A percentile compares a stretch with the other conserved stretches of the same genome.
These are phyloP conservation scores for Pichia sp. DNA, from an alignment of 1,139 yeast species.

Conservation along the genomic window DNA sequence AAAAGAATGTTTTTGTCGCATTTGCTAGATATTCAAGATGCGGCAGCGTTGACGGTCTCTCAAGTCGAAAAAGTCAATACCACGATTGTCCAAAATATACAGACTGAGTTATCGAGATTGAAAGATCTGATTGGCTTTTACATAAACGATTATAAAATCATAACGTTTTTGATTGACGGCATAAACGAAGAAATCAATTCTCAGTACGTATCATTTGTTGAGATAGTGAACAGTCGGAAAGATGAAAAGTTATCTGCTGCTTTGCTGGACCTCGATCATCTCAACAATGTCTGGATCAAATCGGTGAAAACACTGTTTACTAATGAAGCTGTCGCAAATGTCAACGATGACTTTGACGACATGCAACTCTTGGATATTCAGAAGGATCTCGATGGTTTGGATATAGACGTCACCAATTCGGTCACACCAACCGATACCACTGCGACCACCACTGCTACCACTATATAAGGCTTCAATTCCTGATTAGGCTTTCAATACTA, in stretches of 20 bases:
- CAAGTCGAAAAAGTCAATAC: constrained; percentile 11
- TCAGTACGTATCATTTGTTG: constrained; percentile 38
- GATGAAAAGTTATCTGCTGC: not conserved
- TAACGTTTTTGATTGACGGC: constrained; percentile 47
- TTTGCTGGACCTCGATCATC: constrained; percentile 50
- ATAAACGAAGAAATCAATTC: constrained; percentile 47
- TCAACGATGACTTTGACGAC: constrained; percentile 8
- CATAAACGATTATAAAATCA: constrained; percentile 33
- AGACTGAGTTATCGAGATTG: constrained; percentile 46
- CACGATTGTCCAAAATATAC: constrained; percentile 40
- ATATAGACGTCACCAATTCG: not conserved
- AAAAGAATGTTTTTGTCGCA: constrained; percentile 22
- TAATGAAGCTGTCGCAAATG: constrained; percentile 9
- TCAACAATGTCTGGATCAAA: constrained; percentile 41
- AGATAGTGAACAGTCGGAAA: constrained; percentile 10
- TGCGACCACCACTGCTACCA: no score
- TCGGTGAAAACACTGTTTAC: constrained; percentile 29
- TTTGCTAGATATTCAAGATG: constrained; percentile 15
- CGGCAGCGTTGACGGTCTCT: not conserved
- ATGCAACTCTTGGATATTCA: constrained; percentile 1
- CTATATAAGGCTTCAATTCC: no score
- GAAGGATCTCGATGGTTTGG: constrained; percentile 5
- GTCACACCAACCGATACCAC: no score
- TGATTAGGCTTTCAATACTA: no score
- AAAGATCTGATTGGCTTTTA: constrained; percentile 40